Percentiles rank a stretch among this genome's conserved stretches.
These are phyloP conservation scores for Plectranthus barbatus DNA, from an alignment of 257 asterid genomes.

Conservation along the genomic window DNA sequence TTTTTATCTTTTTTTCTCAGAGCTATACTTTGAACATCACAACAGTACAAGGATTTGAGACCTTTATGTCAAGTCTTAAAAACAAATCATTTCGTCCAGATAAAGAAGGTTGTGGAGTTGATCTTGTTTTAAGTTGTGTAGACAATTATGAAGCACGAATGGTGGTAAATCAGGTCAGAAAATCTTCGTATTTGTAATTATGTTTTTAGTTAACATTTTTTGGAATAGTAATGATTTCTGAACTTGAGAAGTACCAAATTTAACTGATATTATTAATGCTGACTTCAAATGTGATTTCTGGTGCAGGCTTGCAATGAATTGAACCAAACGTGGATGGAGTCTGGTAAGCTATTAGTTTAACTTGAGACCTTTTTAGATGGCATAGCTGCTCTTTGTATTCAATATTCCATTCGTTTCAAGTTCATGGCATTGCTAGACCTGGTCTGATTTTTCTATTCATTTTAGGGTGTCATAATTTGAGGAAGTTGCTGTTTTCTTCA, in stretches of 20 bases:
- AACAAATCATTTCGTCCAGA: constrained; percentile 58
- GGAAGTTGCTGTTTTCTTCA: not conserved
- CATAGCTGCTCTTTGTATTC: not conserved
- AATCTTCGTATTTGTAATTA: not conserved
- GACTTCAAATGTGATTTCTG: constrained; percentile 2
- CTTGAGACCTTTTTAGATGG: no score
- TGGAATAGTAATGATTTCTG: constrained; percentile 1
- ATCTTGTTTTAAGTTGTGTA: constrained; percentile 93
- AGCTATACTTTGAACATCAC: constrained; percentile 95
- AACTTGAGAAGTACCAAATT: not conserved
- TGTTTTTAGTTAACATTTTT: constrained; percentile 7
- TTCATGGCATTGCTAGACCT: not conserved
- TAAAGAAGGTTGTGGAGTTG: constrained; percentile 77
- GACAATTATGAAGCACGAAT: constrained; percentile 99
- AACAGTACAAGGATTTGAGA: constrained; percentile 90
- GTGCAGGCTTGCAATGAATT: constrained; percentile 96
- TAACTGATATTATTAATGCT: not conserved
- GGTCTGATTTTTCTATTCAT: not conserved
- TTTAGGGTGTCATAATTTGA: not conserved
- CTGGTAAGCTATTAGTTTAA: no score
- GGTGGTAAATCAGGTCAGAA: constrained; percentile 94
- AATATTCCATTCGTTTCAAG: not conserved
- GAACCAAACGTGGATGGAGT: constrained; percentile 96
- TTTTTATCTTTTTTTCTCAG: constrained; percentile 34
- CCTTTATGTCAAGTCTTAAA: constrained; percentile 76